Base-by-base conservation (phyloP, 768 basidiomycete genomes). In the Russula brevipes region DNA sequence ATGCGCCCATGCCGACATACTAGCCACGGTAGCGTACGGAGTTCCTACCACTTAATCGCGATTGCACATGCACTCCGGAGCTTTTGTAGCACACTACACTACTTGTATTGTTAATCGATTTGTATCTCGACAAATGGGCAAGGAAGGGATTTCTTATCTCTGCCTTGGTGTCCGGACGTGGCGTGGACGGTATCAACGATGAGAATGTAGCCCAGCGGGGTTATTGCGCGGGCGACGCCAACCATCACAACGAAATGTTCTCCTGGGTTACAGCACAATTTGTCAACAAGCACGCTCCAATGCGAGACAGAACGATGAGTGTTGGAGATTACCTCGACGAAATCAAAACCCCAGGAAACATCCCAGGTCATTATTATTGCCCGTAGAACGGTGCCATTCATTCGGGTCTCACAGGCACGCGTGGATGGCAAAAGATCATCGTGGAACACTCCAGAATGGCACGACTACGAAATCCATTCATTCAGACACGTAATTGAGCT, bases 71-170 rank as follows among this genome's bases (percentile, higher is more conserved):
- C 58, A 45, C n/a, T n/a, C 41, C 35, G 39, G 44, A 52, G n/a
- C 39, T 44, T 54, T 36, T 64, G 63, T 64, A 64, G 49, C 63
- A 64, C 36, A 50, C 35, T 60, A 64, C 36, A 50, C 35, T 60
- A 64, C 58, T 59, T 60, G 58, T 60, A 60, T 36, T 64, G 54
- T 56, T 60, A 64, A 64, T 64, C 54, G 63, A 60, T 64, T 64
- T 64, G 63, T 64, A 64, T 35, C 46, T 51, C 41, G 35, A 54
- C 31, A 19, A 19, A 12, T 9, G 30, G 19, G 4, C 5, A 3
- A 35, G 35, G 24, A 24, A n/a, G 19, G 10, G 16, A 39, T 45
- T 38, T 55, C 36, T 54, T 33, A 39, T 51, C 53, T 55, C 52
- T 47, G 31, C 46, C n/a, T 36, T 14, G 31, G 14, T 19, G 57